Evolutionary conservation across 2,329 filamentous ascomycete genomes (phyloP).

Genomic region (Aspergillus thermomutatus): DNA sequence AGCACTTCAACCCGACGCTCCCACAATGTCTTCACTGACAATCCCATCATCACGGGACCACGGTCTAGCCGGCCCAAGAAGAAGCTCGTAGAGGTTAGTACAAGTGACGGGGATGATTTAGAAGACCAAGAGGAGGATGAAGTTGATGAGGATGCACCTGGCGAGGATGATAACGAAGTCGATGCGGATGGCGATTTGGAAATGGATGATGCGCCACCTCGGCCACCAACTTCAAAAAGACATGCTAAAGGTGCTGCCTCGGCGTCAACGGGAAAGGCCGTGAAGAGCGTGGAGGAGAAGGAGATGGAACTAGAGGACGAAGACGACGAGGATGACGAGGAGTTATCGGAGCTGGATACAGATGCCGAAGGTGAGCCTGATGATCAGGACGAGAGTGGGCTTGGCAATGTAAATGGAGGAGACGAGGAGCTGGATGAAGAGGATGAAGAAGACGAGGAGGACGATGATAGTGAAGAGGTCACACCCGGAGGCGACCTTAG

Average conservation of each 20-base stretch:
- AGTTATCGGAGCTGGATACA: slow-evolving; percentile 45
- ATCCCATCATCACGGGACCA: slow-evolving; percentile 45
- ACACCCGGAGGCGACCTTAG: slow-evolving; percentile 54
- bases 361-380: slow-evolving; percentile 48
- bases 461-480: slow-evolving; percentile 40
- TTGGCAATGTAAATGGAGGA: slow-evolving; percentile 34
- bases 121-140: slow-evolving; percentile 44
- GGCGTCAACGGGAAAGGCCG: slow-evolving; percentile 26
- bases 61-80: slow-evolving; percentile 45
- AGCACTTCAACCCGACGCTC: slow-evolving; percentile 27
- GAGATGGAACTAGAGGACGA: slow-evolving; percentile 42
- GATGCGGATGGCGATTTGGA: slow-evolving; percentile 37
- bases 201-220: slow-evolving; percentile 46
- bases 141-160: slow-evolving; percentile 39
- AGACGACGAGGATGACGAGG: slow-evolving; percentile 35
- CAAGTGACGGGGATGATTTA: slow-evolving; percentile 49
- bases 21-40: slow-evolving; percentile 45
- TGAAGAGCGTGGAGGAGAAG: slow-evolving; percentile 47
- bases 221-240: slow-evolving; percentile 35
- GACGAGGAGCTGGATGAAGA: slow-evolving; percentile 39
- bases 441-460: slow-evolving; percentile 41
- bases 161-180: slow-evolving; percentile 31
- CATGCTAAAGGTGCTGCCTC: slow-evolving; percentile 35
- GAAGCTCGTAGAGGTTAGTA: slow-evolving; percentile 43
- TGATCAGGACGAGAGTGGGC: slow-evolving; percentile 47